Conservation (phyloP, 768 basidiomycete genomes). For the Xerocomus potaroensis region DNA sequence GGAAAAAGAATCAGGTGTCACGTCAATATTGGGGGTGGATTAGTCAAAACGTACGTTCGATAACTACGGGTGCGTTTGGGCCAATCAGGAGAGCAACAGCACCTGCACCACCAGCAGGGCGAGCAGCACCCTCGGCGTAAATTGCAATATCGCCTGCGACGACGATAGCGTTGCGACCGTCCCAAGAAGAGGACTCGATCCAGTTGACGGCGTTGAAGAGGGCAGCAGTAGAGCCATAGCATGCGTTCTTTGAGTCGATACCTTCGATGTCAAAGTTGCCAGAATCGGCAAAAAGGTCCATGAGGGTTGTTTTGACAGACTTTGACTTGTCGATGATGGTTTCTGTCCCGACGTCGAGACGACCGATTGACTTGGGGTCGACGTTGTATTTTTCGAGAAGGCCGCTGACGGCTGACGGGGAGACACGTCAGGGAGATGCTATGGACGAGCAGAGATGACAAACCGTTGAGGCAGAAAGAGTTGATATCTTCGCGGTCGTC, state of each 20-base stretch:
- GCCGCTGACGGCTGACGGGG: conserved; percentile 70
- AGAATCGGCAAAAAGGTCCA: conserved; percentile 92
- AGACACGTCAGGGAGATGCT: neutral
- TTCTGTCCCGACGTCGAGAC: conserved; percentile 97
- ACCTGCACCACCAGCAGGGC: conserved; percentile 96
- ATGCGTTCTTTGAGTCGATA: conserved; percentile 98
- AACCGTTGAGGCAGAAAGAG: conserved; percentile 93
- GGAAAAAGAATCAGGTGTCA: conserved; percentile 11
- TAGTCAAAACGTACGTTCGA: conserved; percentile 73
- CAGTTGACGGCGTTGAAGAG: conserved; percentile 99
- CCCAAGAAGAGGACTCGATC: conserved; percentile 95
- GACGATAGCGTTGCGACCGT: conserved; percentile 95
- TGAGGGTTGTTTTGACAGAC: conserved; percentile 95
- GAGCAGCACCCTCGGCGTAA: conserved; percentile 92
- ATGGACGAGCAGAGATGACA: conserved; percentile 20
- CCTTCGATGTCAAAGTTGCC: conserved; percentile 98
- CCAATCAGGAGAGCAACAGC: conserved; percentile 94
- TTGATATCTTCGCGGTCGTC: conserved; percentile 99
- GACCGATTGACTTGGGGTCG: conserved; percentile 94
- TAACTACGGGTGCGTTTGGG: conserved; percentile 89
- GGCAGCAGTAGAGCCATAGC: conserved; percentile 98
- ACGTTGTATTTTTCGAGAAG: conserved; percentile 93
- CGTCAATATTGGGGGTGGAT: neutral
- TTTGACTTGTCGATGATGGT: conserved; percentile 99
- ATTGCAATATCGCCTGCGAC: conserved; percentile 97